Evolutionary conservation across 2,329 filamentous ascomycete species (phyloP), one percentile per base, ranked within the genome.

Genomic region (Dothideomycetes sp.): DNA sequence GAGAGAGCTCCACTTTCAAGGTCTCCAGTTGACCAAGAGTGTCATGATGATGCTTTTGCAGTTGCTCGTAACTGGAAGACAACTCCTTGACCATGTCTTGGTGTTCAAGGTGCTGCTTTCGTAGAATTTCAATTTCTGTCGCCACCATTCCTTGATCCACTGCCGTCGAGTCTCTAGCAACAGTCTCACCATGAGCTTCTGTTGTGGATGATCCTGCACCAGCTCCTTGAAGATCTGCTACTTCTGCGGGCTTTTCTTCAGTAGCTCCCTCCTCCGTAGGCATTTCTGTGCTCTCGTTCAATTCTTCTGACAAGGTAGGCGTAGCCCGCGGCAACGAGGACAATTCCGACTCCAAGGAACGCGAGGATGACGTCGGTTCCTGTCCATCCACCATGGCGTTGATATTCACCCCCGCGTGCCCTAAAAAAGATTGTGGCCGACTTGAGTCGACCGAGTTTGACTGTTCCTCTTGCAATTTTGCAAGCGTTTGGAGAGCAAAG

Each of bases 261-360:
- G n/a, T n/a, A n/a, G n/a, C n/a, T n/a, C n/a, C 22, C 7, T 27
- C 22, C 22, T 27, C 44, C 29, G 41, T 45, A 37, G 46, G 40
- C 29, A 32, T 37, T 36, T 44, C 49, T 41, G 42, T 69, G 47
- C 77, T 79, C 52, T 70, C 70, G 51, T 77, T 76, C 17, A 47
- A 50, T 31, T 35, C 37, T 35, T 41, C 30, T 40, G 57, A 56
- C 33, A 47, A 52, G 38, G 50, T 51, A 53, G 56, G 59, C 52
- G 49, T 59, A 56, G 82, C 84, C 55, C 83, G 83, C 73, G 82
- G 77, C 69, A 77, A 85, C 60, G 82, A 94, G 55, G 85, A 94
- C 59, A 94, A 75, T 66, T 96, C 91, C 65, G 86, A 91, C 49
- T 86, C 95, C 51, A 95, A 81, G 55, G 87, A 94, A 61, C 81